Evolutionary conservation across 148 eudicot species (phyloP).

Genomic region (Polygonum aviculare): DNA sequence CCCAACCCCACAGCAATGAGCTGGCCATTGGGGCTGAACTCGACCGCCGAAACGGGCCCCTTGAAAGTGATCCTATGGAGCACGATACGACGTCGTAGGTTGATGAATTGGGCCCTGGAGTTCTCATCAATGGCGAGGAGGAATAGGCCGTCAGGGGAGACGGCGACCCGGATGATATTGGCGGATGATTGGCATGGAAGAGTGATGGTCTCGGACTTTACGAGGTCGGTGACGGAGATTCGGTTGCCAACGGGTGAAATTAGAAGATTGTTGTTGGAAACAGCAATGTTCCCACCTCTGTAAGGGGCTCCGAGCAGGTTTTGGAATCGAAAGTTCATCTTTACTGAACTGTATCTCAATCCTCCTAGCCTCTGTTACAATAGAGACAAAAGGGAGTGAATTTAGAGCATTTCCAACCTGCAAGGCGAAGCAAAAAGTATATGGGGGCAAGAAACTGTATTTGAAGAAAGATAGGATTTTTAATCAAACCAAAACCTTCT

Average conservation of each 20-base stretch:
- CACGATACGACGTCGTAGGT: slow-evolving; percentile 59
- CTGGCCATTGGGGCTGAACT: slow-evolving; percentile 67
- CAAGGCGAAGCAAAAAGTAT: too few relatives aligned
- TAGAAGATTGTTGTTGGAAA: slow-evolving; percentile 47
- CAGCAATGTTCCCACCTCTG: slow-evolving; percentile 77
- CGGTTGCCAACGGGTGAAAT: slow-evolving; percentile 83
- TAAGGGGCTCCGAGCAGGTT: slow-evolving; percentile 92
- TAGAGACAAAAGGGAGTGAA: not conserved
- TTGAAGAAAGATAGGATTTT: too few relatives aligned
- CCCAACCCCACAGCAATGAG: slow-evolving; percentile 71
- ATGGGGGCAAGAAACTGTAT: too few relatives aligned
- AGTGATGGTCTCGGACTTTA: slow-evolving; percentile 67
- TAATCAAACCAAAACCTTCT: too few relatives aligned
- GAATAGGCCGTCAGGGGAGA: slow-evolving; percentile 69
- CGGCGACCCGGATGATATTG: slow-evolving; percentile 62
- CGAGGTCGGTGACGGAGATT: slow-evolving; percentile 69
- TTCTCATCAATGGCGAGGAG: slow-evolving; percentile 77
- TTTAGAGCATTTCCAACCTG: too few relatives aligned
- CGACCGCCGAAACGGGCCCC: slow-evolving; percentile 38
- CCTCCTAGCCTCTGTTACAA: not conserved
- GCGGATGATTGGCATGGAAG: slow-evolving; percentile 70
- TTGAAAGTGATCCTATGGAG: slow-evolving; percentile 81
- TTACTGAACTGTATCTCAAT: not conserved
- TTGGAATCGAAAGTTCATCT: slow-evolving; percentile 85
- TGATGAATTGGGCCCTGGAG: slow-evolving; percentile 60